Evolutionary conservation across 257 asterid species (phyloP).

Genomic region (Knoxia roxburghii): DNA sequence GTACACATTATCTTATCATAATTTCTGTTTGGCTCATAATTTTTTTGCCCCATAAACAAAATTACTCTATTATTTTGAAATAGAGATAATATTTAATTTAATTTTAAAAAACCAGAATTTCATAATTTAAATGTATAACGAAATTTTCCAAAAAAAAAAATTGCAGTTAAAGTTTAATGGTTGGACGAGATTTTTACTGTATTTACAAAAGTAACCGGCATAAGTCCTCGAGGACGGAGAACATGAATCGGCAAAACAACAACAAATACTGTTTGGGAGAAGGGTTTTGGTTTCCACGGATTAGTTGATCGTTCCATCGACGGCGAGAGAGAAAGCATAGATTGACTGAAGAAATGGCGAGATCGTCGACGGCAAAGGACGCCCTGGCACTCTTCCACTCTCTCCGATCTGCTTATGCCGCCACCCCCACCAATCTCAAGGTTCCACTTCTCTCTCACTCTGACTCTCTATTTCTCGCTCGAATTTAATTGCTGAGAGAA

Average conservation of each 20-base stretch:
- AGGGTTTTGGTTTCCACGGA: background rate
- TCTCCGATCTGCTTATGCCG: constrained; percentile 63
- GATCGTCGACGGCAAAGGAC: constrained; percentile 55
- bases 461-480: background rate
- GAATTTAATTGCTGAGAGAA: background rate
- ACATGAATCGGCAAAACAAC: background rate
- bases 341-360: constrained; percentile 54
- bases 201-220: background rate
- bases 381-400: constrained; percentile 60
- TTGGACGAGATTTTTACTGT: too few relatives aligned
- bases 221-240: background rate
- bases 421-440: constrained; percentile 71
- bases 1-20: too few relatives aligned
- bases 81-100: too few relatives aligned
- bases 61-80: too few relatives aligned
- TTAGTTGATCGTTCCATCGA: background rate
- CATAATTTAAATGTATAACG: too few relatives aligned
- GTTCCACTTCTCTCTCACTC: constrained; percentile 18
- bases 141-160: too few relatives aligned
- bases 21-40: too few relatives aligned
- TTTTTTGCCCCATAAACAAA: too few relatives aligned
- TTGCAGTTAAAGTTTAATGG: too few relatives aligned
- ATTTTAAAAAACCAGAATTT: too few relatives aligned
- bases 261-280: background rate
- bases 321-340: background rate